Percentiles rank a stretch among this genome's conserved stretches.
phyloP scores from a whole-genome alignment of 345 rosid species.

The Salix purpurea region DNA sequence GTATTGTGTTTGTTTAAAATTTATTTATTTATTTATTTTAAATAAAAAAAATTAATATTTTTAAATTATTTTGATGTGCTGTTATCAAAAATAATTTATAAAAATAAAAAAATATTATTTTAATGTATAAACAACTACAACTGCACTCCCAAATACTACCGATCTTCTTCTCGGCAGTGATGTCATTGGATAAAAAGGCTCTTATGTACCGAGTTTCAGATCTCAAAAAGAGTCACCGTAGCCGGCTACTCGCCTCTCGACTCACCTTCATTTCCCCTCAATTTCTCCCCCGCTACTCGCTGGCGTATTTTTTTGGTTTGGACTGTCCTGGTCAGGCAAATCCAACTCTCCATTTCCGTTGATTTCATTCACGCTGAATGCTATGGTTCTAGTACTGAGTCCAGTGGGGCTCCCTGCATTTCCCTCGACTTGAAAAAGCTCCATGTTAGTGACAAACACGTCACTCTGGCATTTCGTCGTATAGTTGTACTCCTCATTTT shows the following conservation, averaged over 20 bases:
- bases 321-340: constrained; percentile 67
- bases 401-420: constrained; percentile 52
- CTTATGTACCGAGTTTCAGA: constrained; percentile 48
- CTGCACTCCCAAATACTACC: too few species aligned
- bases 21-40: too few species aligned
- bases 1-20: too few species aligned
- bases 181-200: constrained; percentile 62
- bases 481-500: background rate
- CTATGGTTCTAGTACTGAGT: constrained; percentile 60
- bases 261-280: constrained; percentile 43
- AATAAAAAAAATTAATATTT: too few species aligned
- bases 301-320: constrained; percentile 69
- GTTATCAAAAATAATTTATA: too few species aligned
- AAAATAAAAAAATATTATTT: too few species aligned
- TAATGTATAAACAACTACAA: too few species aligned
- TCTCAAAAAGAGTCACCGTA: constrained; percentile 51
- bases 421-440: constrained; percentile 64
- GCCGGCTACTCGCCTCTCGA: constrained; percentile 56
- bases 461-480: constrained; percentile 45
- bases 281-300: constrained; percentile 47
- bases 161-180: background rate
- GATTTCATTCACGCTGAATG: constrained; percentile 75
- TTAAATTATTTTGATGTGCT: too few species aligned
- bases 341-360: constrained; percentile 50
- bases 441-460: constrained; percentile 57